Evolutionary conservation across 2,329 filamentous ascomycete genomes (phyloP).

Genomic region (Clarireedia sp.): DNA sequence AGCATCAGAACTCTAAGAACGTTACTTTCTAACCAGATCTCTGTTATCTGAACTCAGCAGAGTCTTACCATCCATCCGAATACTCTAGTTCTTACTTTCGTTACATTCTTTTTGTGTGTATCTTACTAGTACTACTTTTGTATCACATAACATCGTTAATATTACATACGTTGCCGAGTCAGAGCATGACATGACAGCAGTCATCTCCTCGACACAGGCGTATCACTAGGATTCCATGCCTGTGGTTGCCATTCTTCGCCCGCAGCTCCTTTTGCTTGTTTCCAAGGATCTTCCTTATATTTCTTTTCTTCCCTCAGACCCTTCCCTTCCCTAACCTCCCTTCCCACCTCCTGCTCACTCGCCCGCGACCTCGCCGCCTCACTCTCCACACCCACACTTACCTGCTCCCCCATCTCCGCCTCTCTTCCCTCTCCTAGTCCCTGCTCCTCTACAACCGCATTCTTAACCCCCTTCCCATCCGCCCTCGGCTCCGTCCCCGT

Average conservation of each 20-base stretch:
- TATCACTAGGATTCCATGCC: slow-evolving; percentile 25
- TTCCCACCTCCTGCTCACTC: slow-evolving; percentile 16
- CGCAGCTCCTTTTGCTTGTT: slow-evolving; percentile 44
- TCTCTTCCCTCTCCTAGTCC: background rate
- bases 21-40: too few relatives aligned
- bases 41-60: too few relatives aligned
- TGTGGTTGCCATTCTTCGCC: slow-evolving; percentile 47
- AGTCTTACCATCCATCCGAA: too few relatives aligned
- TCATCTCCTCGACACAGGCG: background rate
- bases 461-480: background rate
- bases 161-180: background rate
- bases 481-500: background rate
- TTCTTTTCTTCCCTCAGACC: slow-evolving; percentile 13
- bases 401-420: background rate
- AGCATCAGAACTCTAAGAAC: too few relatives aligned
- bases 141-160: too few relatives aligned
- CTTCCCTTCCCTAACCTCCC: background rate
- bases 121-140: too few relatives aligned
- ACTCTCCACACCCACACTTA: background rate
- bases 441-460: background rate
- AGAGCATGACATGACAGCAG: background rate
- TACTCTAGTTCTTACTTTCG: too few relatives aligned
- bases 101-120: too few relatives aligned
- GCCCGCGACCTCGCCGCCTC: slow-evolving; percentile 23
- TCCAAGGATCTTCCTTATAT: slow-evolving; percentile 46